Evolutionary conservation across 176 grass and related monocot species (phyloP), one percentile per base, ranked within the genome.

Genomic region (Panicum miliaceum): DNA sequence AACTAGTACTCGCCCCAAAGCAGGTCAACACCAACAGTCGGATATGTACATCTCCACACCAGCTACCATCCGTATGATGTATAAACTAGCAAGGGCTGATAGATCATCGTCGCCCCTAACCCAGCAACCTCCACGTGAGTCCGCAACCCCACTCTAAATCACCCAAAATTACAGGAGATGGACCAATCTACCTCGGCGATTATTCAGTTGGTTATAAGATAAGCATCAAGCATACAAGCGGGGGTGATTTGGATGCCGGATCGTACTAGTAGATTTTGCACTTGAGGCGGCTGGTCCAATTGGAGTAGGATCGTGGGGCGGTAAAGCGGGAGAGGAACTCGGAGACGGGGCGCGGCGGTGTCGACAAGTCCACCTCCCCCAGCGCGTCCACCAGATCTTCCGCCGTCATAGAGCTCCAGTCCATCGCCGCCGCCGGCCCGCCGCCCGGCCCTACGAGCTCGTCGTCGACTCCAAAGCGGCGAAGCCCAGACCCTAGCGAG

Each of bases 311-410:
- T 79, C 93, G 84, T 34, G 96, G 93, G 61, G 86, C 58, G 82
- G 96, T 95, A 87, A 98, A 98, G 67, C 96, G 93, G 66, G 96
- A 95, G 81, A 98, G 95, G 91, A 98, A 98, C 85, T 98, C 96
- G 37, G 89, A 81, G 22, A 98, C 65, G 32, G 93, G 91, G 61
- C 96, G 93, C 72, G 96, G 93, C 63, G 91, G 96, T n/a, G 91
- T 87, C 13, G 96, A 95, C 96, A 93, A 98, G 68, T 98, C 96
- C 85, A 98, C 96, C 82, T 98, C 96, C 11, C 91, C 86, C 75
- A 98, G 87, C 38, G 96, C 93, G 76, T 95, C 96, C 84, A 95
- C 83, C 81, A 98, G 91, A 87, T 98, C 96, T 87, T 98, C 96
- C 37, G 79, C 89, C 41, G 93, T 95, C 80, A 98, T 91, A 88